Evolutionary conservation across 441 rosid genomes (phyloP).

Genomic region (Adansonia gregorii): DNA sequence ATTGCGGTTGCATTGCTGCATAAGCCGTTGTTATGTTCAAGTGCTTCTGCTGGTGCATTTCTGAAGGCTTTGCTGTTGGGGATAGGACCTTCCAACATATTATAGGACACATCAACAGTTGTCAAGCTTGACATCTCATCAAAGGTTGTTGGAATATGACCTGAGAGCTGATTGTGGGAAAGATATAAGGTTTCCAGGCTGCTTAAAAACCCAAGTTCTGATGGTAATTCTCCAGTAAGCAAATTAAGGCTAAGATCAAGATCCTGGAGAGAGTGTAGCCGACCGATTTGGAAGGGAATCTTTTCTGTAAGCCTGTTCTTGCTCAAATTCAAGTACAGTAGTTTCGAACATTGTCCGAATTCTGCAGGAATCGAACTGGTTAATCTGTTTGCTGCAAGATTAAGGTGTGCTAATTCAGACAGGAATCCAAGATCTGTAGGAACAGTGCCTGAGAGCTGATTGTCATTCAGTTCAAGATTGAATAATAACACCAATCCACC

Average conservation of each 20-base stretch:
- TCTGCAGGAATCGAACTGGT: background rate
- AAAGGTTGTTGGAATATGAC: slow-evolving; percentile 17
- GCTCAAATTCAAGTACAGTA: slow-evolving; percentile 22
- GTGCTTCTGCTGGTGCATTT: background rate
- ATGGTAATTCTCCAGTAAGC: slow-evolving; percentile 13
- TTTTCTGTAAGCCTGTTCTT: background rate
- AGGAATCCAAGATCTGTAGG: slow-evolving; percentile 13
- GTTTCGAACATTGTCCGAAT: slow-evolving; percentile 15
- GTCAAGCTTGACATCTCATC: slow-evolving; percentile 15
- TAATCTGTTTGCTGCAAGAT: slow-evolving; percentile 14
- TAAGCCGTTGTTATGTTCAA: slow-evolving; percentile 14
- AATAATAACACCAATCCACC: slow-evolving; percentile 14
- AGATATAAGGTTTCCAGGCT: slow-evolving; percentile 32
- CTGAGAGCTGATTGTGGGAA: slow-evolving; percentile 34
- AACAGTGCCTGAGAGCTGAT: background rate
- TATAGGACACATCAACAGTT: slow-evolving; percentile 20
- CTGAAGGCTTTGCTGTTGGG: slow-evolving; percentile 21
- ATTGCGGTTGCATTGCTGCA: background rate
- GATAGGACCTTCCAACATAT: slow-evolving; percentile 14
- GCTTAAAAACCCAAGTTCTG: slow-evolving; percentile 2
- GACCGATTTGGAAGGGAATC: slow-evolving; percentile 10
- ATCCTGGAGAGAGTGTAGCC: background rate
- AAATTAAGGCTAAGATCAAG: slow-evolving; percentile 23
- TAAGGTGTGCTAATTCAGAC: slow-evolving; percentile 8
- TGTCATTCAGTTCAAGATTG: slow-evolving; percentile 9